Conservation (phyloP, 2,329 filamentous ascomycete species). For the Aaosphaeria arxii region DNA sequence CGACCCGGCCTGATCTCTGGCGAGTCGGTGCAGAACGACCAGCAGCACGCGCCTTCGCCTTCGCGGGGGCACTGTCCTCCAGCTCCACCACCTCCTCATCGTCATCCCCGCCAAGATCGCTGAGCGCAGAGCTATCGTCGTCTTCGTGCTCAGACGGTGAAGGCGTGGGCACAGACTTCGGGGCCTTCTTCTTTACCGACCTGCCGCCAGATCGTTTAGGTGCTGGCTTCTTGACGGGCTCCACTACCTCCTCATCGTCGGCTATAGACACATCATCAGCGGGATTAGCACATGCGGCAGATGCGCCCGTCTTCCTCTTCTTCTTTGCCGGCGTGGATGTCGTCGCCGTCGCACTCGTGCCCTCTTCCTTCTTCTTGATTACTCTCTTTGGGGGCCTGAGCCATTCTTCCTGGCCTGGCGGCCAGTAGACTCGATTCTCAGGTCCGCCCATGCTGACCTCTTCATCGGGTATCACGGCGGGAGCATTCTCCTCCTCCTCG, state of each 20-base stretch:
- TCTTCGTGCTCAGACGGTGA: constrained; percentile 39
- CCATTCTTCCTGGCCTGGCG: constrained; percentile 86
- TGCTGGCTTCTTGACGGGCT: constrained; percentile 34
- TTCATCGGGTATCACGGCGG: constrained; percentile 55
- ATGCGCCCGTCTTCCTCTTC: constrained; percentile 20
- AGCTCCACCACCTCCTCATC: constrained; percentile 8
- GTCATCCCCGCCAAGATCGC: constrained; percentile 38
- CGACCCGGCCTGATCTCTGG: constrained; percentile 24
- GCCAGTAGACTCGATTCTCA: constrained; percentile 84
- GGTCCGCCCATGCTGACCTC: constrained; percentile 86
- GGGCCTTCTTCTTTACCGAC: constrained; percentile 21
- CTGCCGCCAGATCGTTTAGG: neutral
- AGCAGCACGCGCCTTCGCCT: constrained; percentile 19
- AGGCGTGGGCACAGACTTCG: constrained; percentile 42
- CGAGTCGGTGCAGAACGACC: constrained; percentile 16
- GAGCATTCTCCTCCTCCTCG: constrained; percentile 33
- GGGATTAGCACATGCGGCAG: constrained; percentile 15
- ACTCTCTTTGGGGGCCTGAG: constrained; percentile 74
- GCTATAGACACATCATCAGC: constrained; percentile 19
- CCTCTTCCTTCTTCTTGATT: constrained; percentile 53
- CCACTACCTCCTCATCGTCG: constrained; percentile 26
- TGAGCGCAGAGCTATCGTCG: constrained; percentile 37
- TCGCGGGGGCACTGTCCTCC: constrained; percentile 6
- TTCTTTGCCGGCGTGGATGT: constrained; percentile 15
- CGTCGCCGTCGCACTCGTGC: constrained; percentile 19